These are phyloP conservation scores for Dothidotthia symphoricarpi DNA, from an alignment of 2,329 filamentous ascomycete species.

Conservation along the genomic window DNA sequence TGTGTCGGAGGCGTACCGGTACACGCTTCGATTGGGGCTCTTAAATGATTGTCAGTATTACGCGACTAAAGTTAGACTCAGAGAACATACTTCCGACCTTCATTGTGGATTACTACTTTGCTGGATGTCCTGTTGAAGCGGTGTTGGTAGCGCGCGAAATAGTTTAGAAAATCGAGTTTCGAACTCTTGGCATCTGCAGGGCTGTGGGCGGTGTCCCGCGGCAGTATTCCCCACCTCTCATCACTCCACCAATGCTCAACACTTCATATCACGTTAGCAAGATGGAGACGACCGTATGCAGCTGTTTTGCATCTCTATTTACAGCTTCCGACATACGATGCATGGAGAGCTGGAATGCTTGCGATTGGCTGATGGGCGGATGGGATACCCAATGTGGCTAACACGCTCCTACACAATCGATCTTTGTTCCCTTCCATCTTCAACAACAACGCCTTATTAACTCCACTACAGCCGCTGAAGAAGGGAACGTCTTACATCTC, in stretches of 20 bases:
- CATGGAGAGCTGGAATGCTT: background rate
- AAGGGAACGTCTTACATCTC: background rate
- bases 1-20: constrained; percentile 85
- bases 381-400: constrained; percentile 17
- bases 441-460: no score
- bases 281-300: no score
- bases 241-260: no score
- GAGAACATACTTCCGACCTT: constrained; percentile 45
- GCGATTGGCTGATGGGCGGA: constrained; percentile 17
- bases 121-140: constrained; percentile 11
- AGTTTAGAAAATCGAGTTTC: constrained; percentile 28
- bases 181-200: constrained; percentile 9
- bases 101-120: constrained; percentile 28
- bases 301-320: no score
- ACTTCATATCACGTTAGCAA: no score
- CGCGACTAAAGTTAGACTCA: background rate
- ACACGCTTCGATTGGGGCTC: constrained; percentile 94
- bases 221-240: background rate
- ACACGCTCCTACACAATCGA: constrained; percentile 1
- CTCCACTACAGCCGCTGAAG: no score
- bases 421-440: constrained; percentile 1
- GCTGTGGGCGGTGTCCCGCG: background rate
- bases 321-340: no score
- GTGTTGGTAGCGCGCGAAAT: constrained; percentile 13
- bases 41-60: constrained; percentile 41